These are phyloP conservation scores for Pseudocercospora vitis DNA, from an alignment of 2,329 filamentous ascomycete genomes.

Conservation along the genomic window DNA sequence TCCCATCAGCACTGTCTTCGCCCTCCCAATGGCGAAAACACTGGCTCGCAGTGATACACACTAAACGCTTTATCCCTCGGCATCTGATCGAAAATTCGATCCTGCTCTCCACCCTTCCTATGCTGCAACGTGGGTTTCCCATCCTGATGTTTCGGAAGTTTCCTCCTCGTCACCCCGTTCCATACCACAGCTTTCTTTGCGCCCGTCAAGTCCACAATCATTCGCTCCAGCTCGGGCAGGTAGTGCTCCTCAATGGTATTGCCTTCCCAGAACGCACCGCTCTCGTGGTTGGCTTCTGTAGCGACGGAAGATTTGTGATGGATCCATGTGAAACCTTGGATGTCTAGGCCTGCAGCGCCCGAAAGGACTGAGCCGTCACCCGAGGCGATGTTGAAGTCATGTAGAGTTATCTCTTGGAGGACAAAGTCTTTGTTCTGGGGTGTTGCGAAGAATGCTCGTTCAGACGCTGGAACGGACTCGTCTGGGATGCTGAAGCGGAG, in stretches of 20 bases:
- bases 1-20: not conserved
- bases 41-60: not conserved
- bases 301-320: slow-evolving; percentile 8
- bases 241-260: slow-evolving; percentile 5
- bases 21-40: no score
- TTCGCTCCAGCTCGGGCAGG: not conserved
- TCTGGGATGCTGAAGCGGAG: slow-evolving; percentile 14
- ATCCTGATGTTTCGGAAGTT: slow-evolving; percentile 8
- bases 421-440: slow-evolving; percentile 11
- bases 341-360: slow-evolving; percentile 4
- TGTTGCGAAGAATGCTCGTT: slow-evolving; percentile 13
- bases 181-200: slow-evolving; percentile 5
- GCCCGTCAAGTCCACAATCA: slow-evolving; percentile 4
- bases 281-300: not conserved
- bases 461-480: slow-evolving; percentile 1
- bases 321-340: slow-evolving; percentile 13
- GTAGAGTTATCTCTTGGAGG: not conserved
- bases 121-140: slow-evolving; percentile 5
- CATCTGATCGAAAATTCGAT: slow-evolving; percentile 5
- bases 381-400: slow-evolving; percentile 3
- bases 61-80: not conserved
- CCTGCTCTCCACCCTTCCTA: slow-evolving; percentile 8
- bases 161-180: slow-evolving; percentile 7
- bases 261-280: slow-evolving; percentile 7
- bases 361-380: not conserved